Base-by-base conservation (phyloP, 169 alveolate species). In the Haemoproteus tartakovskyi region DNA sequence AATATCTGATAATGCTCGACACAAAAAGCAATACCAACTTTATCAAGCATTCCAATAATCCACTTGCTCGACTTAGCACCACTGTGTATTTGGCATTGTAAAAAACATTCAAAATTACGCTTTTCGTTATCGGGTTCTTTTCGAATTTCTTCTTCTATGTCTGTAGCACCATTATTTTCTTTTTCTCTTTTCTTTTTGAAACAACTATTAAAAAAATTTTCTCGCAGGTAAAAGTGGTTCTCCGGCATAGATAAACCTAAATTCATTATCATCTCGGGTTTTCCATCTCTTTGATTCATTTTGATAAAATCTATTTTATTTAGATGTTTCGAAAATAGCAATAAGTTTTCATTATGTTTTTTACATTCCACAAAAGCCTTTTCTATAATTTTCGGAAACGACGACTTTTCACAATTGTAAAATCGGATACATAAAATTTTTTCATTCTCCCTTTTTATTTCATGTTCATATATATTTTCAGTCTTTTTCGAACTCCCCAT, bases 61-160 rank as follows among this genome's bases (percentile, higher is more conserved):
- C 82, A 67, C 9, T 60, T 67, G 60, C 82, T 67, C 24, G 82
- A 52, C 43, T 67, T 67, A 67, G 33, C 41, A 12, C 82, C 82
- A 46, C 45, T 67, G 50, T 67, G 56, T 54, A 67, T 67, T 67
- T 67, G 82, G 16, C 82, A 67, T 46, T 67, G 82, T 9, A 67
- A 60, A 54, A 67, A 67, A 11, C 51, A 26, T 67, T 67, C 82
- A 46, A 67, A 47, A 52, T 54, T 45, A n/a, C n/a, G n/a, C n/a
- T n/a, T n/a, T 27, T 51, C 16, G 30, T 16, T 19, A 14, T 37
- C 33, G 22, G 37, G 11, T 18, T 21, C 14, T 21, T 3, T 2
- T 3, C 8, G 21, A 22, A 21, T 12, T 60, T 8, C 36, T 18
- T 6, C 27, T 16, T 21, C 60, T n/a, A 24, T 40, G 11, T 16